These are phyloP conservation scores for Penicillium crustosum DNA, from an alignment of 2,329 filamentous ascomycete genomes.

Conservation along the genomic window DNA sequence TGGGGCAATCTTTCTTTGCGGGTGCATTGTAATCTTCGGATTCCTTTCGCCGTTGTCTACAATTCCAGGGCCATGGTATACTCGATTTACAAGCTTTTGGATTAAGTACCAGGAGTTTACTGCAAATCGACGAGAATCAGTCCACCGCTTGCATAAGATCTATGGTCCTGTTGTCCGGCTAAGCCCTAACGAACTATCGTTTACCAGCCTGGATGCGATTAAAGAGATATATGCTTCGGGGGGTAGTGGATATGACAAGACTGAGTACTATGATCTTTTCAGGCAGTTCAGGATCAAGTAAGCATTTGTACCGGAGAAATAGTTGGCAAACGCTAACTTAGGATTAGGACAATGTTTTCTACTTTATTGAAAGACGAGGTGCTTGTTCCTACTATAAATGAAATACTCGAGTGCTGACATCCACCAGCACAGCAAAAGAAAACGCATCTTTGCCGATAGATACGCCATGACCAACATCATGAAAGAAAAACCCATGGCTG, in stretches of 20 bases:
- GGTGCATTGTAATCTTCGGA: slow-evolving; percentile 12
- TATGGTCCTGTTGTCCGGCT: slow-evolving; percentile 33
- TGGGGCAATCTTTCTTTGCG: slow-evolving; percentile 8
- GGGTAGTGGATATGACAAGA: slow-evolving; percentile 41
- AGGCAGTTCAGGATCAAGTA: slow-evolving; percentile 34
- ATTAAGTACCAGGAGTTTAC: slow-evolving; percentile 36
- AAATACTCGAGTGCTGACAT: slow-evolving; percentile 1
- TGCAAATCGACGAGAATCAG: slow-evolving; percentile 28
- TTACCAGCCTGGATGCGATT: slow-evolving; percentile 30
- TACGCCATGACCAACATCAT: slow-evolving; percentile 70
- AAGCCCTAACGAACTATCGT: slow-evolving; percentile 34
- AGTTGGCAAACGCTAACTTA: not conserved
- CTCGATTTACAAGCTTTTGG: slow-evolving; percentile 28
- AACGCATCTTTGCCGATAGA: slow-evolving; percentile 63
- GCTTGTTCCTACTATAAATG: not conserved
- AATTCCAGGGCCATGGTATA: slow-evolving; percentile 34
- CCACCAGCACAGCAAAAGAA: slow-evolving; percentile 60
- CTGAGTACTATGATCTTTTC: slow-evolving; percentile 38
- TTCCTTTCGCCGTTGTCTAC: slow-evolving; percentile 20
- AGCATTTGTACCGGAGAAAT: not conserved
- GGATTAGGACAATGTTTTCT: slow-evolving; percentile 40
- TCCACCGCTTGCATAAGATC: slow-evolving; percentile 28
- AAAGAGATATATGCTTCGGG: slow-evolving; percentile 36
- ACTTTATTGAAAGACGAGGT: slow-evolving; percentile 31
- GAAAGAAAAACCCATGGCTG: slow-evolving; percentile 54